Evolutionary conservation across 441 rosid species (phyloP), one percentile per base, ranked within the genome.

Genomic region (Syzygium syzygioides): DNA sequence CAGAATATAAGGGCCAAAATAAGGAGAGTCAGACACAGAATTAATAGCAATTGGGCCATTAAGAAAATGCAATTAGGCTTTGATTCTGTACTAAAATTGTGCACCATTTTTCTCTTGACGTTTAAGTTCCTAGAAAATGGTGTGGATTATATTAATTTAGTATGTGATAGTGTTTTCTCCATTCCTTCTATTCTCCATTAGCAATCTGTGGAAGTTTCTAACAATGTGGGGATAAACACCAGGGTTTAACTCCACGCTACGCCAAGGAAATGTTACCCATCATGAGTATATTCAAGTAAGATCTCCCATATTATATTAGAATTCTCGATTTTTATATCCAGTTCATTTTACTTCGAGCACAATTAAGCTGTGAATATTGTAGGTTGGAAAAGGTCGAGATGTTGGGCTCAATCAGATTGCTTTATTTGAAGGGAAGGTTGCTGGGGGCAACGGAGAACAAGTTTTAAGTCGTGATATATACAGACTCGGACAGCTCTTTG

Each of bases 311-410:
- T 55, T 88, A 64, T 86, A 19, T 20, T 88, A 64, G 86, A 66
- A 56, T 32, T 30, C 60, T 66, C 57, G 28, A 48, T 50, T 66
- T 71, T 28, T 76, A 86, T 76, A 20, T 52, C 28, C 57, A 55
- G 1, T 41, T 84, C 30, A 30, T 55, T 59, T 30, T 76, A 7
- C 52, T 41, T 32, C 4, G 17, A 45, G 45, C 32, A 41, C 56
- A 88, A 89, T 23, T 54, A 30, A 52, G 14, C 50, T 89, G 30
- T 79, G 59, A 94, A 91, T 92, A 71, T 68, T 91, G 86, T 92
- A 98, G 99, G 99, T 98, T 80, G 99, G 99, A 86, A 98, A 98
- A 95, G 99, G 99, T 90, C 92, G 98, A 90, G 99, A 98, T 92
- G 99, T 98, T 87, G 99, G 99, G 90, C 97, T 98, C 91, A 98